Evolutionary conservation across 345 rosid genomes (phyloP).

Genomic region (Mercurialis annua): DNA sequence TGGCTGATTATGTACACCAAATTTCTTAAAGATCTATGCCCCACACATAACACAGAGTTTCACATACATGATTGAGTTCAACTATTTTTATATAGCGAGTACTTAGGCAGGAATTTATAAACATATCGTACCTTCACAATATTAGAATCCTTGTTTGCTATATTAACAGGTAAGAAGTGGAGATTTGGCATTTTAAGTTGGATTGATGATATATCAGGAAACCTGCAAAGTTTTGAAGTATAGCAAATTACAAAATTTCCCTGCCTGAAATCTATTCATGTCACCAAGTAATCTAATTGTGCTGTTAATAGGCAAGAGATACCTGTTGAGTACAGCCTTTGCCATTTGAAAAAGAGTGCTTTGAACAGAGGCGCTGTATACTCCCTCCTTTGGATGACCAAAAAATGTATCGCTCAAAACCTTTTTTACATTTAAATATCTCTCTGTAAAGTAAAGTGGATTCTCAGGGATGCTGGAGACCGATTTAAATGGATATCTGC

Average conservation of each 20-base stretch:
- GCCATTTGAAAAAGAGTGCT: conserved; percentile 84
- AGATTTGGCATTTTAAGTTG: conserved; percentile 85
- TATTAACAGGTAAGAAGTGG: conserved; percentile 83
- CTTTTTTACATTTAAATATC: conserved; percentile 55
- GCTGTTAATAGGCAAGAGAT: conserved; percentile 16
- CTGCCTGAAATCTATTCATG: not conserved
- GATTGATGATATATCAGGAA: conserved; percentile 59
- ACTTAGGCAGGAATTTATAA: not conserved
- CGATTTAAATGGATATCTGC: conserved; percentile 75
- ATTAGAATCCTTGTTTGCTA: conserved; percentile 60
- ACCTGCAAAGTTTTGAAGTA: conserved; percentile 38
- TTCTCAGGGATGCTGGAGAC: conserved; percentile 52
- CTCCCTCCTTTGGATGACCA: conserved; percentile 79
- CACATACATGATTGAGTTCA: not conserved
- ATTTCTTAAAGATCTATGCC: not conserved
- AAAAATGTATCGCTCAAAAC: conserved; percentile 62
- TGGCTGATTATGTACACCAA: too few species aligned
- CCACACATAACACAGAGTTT: not conserved
- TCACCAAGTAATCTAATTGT: not conserved
- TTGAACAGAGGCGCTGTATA: conserved; percentile 96
- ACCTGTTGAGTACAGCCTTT: conserved; percentile 74
- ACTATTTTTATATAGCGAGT: not conserved
- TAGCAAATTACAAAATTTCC: not conserved
- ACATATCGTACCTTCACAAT: conserved; percentile 64
- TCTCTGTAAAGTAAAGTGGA: conserved; percentile 59